Evolutionary conservation across 1,139 yeast species (phyloP), one percentile per base, ranked within the genome.

Genomic region (Debaryomyces subglobosus): DNA sequence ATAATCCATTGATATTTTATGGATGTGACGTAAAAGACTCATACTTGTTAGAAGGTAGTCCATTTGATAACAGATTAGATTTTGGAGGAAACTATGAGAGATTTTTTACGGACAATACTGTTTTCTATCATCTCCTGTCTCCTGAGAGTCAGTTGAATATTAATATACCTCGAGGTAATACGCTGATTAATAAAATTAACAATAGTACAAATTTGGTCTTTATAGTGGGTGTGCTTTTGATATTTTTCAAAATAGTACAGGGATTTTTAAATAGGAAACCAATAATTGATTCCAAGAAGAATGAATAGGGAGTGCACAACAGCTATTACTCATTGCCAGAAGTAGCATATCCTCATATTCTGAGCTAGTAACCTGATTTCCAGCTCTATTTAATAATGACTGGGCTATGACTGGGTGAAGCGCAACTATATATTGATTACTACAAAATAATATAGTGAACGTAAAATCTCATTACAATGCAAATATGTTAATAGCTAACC

Each of bases 41-140:
- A 1, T 53, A 62, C 23, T 56, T 69, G 5, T 58, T 75, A 24
- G 57, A 51, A 7, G 62, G 65, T 29, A 72, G 74, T 16, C 80
- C 81, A 1, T 76, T 76, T 50, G 71, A 71, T 49, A 66, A 64
- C 50, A 65, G 54, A 13, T 53, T 48, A 30, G 50, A 42, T 12
- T 52, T 68, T 15, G 78, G 78, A 1, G 77, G 74, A 15, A 64
- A 63, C 39, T 74, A 64, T 53, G 74, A 72, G 51, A 56, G 61
- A 15, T 72, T 65, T 48, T 76, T 76, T 56, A 72, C 79, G 10
- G 63, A 71, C 16, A 68, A 74, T 50, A 72, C 79, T 0, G 75
- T 72, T 2, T 75, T 73, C 50, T 76, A 72, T 52, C 78, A 73
- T 49, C 58, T 67, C 10, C 18, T 50, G 45, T 34, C 45, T 20